A percentile compares a stretch with the other conserved stretches of the same genome.
Evolutionary conservation across 148 eudicot species (phyloP).

Genomic region (Nepenthes mirabilis): DNA sequence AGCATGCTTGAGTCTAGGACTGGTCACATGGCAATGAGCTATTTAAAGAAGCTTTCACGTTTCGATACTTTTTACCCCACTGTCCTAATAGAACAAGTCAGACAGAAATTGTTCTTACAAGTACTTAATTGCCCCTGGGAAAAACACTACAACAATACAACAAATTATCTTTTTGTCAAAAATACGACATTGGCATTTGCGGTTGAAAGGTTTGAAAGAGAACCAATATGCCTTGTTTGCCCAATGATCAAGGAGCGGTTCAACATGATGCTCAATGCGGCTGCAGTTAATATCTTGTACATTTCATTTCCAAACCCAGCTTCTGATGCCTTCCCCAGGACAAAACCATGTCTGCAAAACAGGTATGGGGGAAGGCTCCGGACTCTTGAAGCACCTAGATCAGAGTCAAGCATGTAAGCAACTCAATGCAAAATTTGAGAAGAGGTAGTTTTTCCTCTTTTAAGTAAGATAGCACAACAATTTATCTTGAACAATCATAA

Average conservation of each 20-base stretch:
- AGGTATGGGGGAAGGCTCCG: constrained; percentile 48
- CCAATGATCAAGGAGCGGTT: constrained; percentile 91
- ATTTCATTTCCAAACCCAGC: constrained; percentile 94
- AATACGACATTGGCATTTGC: constrained; percentile 10
- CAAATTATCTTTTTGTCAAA: constrained; percentile 1
- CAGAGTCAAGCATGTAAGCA: not conserved
- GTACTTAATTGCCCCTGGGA: not conserved
- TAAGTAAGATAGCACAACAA: not conserved
- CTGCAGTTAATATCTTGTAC: constrained; percentile 84
- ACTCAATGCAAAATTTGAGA: constrained; percentile 2
- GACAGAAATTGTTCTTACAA: not conserved
- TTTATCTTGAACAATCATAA: no score
- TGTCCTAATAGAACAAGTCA: not conserved
- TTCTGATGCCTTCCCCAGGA: constrained; percentile 79
- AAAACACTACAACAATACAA: constrained; percentile 1
- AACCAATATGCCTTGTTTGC: constrained; percentile 97
- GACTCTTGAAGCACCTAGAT: constrained; percentile 61
- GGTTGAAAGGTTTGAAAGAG: constrained; percentile 62
- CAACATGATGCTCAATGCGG: constrained; percentile 78
- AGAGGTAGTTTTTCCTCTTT: not conserved
- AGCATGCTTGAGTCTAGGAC: no score
- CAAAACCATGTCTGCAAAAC: constrained; percentile 78
- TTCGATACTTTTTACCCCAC: not conserved
- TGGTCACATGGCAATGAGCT: no score
- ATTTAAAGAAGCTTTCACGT: no score